Percentiles rank a stretch among this genome's conserved stretches.
Evolutionary conservation across 2,329 filamentous ascomycete genomes (phyloP).

Genomic region (Trichoderma sp.): DNA sequence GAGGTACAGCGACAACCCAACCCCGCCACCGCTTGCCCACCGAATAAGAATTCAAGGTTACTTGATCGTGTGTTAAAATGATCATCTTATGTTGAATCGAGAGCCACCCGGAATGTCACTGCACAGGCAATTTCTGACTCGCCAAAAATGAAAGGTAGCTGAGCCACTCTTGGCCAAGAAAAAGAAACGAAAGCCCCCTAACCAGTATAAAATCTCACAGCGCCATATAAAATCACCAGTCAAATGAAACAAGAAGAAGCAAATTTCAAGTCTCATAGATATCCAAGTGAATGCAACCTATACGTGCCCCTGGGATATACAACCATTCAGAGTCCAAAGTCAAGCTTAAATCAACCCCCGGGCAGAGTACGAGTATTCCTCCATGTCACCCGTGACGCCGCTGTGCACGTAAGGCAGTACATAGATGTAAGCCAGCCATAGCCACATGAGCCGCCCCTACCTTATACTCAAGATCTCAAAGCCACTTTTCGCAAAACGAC

Average conservation of each 20-base stretch:
- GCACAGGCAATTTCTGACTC: neutral
- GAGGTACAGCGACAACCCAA: neutral
- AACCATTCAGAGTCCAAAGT: no score
- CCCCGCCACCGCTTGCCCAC: neutral
- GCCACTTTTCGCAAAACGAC: no score
- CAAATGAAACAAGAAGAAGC: neutral
- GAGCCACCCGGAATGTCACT: neutral
- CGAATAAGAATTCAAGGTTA: neutral
- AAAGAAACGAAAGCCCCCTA: neutral
- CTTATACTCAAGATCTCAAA: no score
- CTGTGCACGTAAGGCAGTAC: no score
- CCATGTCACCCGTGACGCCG: no score
- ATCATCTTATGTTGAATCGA: neutral
- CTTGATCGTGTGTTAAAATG: neutral
- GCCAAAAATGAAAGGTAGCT: neutral
- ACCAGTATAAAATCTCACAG: no score
- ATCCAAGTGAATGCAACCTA: no score
- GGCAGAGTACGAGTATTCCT: no score
- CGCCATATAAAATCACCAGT: neutral
- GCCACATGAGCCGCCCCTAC: no score
- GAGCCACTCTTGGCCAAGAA: slow-evolving; percentile 17
- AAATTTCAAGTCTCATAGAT: neutral
- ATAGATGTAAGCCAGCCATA: no score
- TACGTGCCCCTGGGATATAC: no score
- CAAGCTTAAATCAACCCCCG: no score